Base-by-base conservation (phyloP, 2,329 filamentous ascomycete genomes). In the Chlorencoelia australis region DNA sequence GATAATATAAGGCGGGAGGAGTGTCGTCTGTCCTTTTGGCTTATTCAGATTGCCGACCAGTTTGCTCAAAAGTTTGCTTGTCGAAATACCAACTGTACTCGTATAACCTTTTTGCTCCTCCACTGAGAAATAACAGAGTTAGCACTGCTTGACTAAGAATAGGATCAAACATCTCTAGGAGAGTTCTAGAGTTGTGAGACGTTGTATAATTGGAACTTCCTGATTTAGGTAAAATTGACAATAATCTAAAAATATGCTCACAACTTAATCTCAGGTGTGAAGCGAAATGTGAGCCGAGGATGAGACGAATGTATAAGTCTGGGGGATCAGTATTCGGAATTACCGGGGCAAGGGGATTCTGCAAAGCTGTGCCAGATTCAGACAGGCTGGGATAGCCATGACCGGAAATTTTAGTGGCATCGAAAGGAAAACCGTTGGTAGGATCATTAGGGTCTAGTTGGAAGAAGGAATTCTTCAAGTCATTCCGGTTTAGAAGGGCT, bases 21-120 rank as follows among this genome's bases (percentile, higher is more conserved):
- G 64, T 0, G 83, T 86, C 0, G 89, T 96, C 59, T 96, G 91
- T 42, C 75, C 81, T 40, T 79, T 79, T 1, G 89, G 89, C 61
- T 96, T 96, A 56, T 95, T 76, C 40, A 80, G 66, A 56, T 76
- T 82, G 9, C 89, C 89, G 7, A 78, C 83, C 10, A 96, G 69
- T 59, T 96, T 96, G 40, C 83, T 77, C 8, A 94, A 66, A 4
- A 89, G 60, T 59, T 96, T 96, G 52, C 81, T 89, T 1, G 85
- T 93, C 2, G 87, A 81, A 15, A 96, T 76, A 4, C 89, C 89
- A 27, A 84, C 87, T 1, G 88, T 89, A 18, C 82, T 82, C 0
- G 87, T 94, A 59, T 89, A 94, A 2, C 86, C 85, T 51, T 78
- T 80, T 30, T 85, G 68, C 30, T 77, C 66, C 51, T 93, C 82